Percentiles rank a stretch among this genome's conserved stretches.
Conservation (phyloP, 1,139 yeast species). For the Magnusiomyces tetraspermus region DNA sequence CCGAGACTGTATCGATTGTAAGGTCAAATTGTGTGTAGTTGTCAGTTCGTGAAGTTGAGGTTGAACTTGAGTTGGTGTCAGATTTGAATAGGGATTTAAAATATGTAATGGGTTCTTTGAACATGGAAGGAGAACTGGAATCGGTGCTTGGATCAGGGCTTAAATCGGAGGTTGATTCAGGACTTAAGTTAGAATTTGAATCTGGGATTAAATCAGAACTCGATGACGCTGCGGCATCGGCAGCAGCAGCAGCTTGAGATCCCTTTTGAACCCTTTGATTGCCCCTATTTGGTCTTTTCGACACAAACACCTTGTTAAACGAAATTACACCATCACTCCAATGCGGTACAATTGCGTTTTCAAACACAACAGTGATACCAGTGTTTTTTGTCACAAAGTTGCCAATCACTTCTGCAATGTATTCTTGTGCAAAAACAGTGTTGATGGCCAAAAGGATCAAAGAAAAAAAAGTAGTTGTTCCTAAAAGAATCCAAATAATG, state of each 20-base stretch:
- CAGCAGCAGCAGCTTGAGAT: constrained; percentile 60
- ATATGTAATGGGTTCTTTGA: too few species aligned
- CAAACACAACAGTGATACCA: constrained; percentile 81
- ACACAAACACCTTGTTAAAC: constrained; percentile 76
- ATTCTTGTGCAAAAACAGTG: constrained; percentile 84
- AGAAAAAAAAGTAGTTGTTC: constrained; percentile 85
- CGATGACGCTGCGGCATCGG: constrained; percentile 24
- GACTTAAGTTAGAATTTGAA: too few species aligned
- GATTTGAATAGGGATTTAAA: too few species aligned
- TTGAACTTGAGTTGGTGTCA: background rate
- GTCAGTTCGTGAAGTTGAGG: too few species aligned
- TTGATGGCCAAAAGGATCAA: constrained; percentile 67
- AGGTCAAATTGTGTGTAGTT: constrained; percentile 92
- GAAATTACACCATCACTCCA: constrained; percentile 86
- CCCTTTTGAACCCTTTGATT: constrained; percentile 47
- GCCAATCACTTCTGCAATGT: constrained; percentile 73
- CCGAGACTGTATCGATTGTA: constrained; percentile 75
- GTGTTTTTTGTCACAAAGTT: constrained; percentile 76
- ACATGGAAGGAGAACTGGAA: too few species aligned
- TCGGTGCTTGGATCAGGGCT: too few species aligned
- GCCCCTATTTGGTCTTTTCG: constrained; percentile 55
- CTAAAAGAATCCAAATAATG: constrained; percentile 63
- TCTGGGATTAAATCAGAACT: too few species aligned
- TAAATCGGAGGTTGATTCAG: too few species aligned
- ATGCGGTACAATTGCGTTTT: constrained; percentile 88